These are phyloP conservation scores for Vigna radiata DNA, from an alignment of 306 rosid genomes.

Conservation along the genomic window DNA sequence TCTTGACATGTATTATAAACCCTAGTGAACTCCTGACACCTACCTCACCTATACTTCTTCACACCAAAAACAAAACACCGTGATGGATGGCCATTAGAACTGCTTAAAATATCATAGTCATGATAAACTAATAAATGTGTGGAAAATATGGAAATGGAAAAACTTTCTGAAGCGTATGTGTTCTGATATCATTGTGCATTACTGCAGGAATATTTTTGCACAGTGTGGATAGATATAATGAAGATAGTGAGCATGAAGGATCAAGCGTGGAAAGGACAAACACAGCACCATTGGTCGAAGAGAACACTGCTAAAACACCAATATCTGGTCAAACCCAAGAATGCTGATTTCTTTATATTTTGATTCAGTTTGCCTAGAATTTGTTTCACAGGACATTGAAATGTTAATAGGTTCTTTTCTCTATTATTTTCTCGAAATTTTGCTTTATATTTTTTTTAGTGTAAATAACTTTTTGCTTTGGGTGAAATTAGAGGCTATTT, in stretches of 20 bases:
- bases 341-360: neutral
- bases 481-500: conserved; percentile 27
- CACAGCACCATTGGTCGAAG: conserved; percentile 66
- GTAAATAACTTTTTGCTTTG: conserved; percentile 41
- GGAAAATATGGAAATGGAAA: neutral
- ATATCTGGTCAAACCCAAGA: conserved; percentile 38
- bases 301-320: conserved; percentile 43
- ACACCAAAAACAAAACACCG: neutral
- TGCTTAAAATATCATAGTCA: neutral
- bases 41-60: neutral
- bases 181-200: neutral
- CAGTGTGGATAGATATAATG: conserved; percentile 68
- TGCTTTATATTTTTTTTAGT: neutral
- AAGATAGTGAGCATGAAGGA: conserved; percentile 55
- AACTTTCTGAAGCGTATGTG: neutral
- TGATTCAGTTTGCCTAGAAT: neutral
- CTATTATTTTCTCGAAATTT: neutral
- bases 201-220: conserved; percentile 70
- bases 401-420: conserved; percentile 53
- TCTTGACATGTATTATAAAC: neutral
- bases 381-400: neutral
- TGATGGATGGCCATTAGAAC: conserved; percentile 1
- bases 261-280: conserved; percentile 48
- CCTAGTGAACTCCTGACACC: neutral
- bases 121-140: conserved; percentile 3